Evolutionary conservation across 495 filamentous ascomycete species (phyloP).

Genomic region (Xylaria scruposa): DNA sequence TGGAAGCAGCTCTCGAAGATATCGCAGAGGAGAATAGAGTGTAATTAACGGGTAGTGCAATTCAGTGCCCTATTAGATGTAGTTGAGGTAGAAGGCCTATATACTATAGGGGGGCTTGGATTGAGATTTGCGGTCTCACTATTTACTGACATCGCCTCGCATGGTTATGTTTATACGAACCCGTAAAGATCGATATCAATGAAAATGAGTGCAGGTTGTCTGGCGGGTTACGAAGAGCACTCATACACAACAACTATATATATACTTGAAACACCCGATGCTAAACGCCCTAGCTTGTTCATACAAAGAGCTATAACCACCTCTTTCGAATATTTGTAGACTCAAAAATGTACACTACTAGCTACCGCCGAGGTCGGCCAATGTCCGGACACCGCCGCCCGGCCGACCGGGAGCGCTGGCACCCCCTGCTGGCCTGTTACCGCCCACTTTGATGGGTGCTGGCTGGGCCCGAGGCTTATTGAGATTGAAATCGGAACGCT

Average conservation of each 20-base stretch:
- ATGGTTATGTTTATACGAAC: too few species aligned
- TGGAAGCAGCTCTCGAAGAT: too few species aligned
- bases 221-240: background rate
- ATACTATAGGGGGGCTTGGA: too few species aligned
- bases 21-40: too few species aligned
- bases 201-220: background rate
- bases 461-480: slow-evolving; percentile 41
- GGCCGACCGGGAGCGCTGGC: slow-evolving; percentile 35
- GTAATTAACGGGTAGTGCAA: too few species aligned
- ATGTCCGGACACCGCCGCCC: slow-evolving; percentile 48
- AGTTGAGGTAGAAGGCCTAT: too few species aligned
- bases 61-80: too few species aligned
- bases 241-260: background rate
- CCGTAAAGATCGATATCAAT: background rate
- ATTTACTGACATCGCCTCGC: too few species aligned
- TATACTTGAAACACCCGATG: background rate
- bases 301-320: slow-evolving; percentile 17
- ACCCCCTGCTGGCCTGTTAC: slow-evolving; percentile 31
- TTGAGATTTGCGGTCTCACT: too few species aligned
- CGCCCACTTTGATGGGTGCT: slow-evolving; percentile 23
- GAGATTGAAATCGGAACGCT: slow-evolving; percentile 69
- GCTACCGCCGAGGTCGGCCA: slow-evolving; percentile 46
- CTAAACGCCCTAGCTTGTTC: slow-evolving; percentile 10
- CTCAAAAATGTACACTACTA: slow-evolving; percentile 13
- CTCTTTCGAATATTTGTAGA: background rate